Evolutionary conservation across 2,329 filamentous ascomycete genomes (phyloP), one percentile per base, ranked within the genome.

Genomic region (Knufia petricola): DNA sequence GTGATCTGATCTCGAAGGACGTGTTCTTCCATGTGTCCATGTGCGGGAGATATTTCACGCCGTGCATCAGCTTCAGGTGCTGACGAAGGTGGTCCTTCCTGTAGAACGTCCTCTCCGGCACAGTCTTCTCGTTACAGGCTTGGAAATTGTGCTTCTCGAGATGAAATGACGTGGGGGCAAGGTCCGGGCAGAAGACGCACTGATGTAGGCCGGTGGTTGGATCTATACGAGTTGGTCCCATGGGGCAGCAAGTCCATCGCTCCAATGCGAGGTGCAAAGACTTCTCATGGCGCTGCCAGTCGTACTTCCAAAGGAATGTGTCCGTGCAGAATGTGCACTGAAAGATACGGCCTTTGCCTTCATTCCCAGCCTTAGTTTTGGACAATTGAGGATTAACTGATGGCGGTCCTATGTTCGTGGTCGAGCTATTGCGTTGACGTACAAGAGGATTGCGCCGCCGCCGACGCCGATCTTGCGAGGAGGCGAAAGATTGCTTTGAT

Each of bases 281-380:
- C 57, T 78, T 78, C 55, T 79, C 75, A 56, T 79, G 75, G 15
- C 76, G 67, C 41, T 75, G 73, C 75, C 75, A 78, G 60, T 78
- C 75, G 60, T 77, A 77, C 52, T 78, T 78, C 17, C 73, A 71
- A 42, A 71, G 67, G 58, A 78, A 78, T 0, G 71, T 71, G 52
- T 78, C 75, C 12, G 72, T 71, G 55, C 75, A 78, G 60, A 78
- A 78, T 1, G 75, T 78, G 58, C 75, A 78, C 58, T 78, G 74
- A 54, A 73, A 78, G 23, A 74, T 72, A 28, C 75, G 71, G 47
- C 62, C 62, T 44, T 60, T 61, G 46, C 64, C 60, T 41, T 63
- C 59, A 54, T 71, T 74, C 51, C 59, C 64, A 54, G 63, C 65
- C 51, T 64, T 63, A 49, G 67, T 64, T 17, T 57, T 60, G 39